These are phyloP conservation scores for Zygnema cylindricum DNA, from an alignment of 139 green algal genomes.

Conservation along the genomic window DNA sequence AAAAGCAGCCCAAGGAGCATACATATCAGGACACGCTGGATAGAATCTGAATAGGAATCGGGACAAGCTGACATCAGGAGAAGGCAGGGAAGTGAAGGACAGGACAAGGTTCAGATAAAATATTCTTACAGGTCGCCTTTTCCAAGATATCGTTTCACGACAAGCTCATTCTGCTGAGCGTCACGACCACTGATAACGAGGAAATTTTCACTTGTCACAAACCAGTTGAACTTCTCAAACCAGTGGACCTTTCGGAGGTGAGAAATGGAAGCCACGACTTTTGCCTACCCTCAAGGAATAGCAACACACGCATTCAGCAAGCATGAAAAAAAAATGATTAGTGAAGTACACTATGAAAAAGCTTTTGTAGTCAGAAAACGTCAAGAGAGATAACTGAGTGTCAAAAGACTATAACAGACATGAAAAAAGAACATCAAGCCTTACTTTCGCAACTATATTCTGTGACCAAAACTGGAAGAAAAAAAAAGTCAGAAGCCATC, in stretches of 20 bases:
- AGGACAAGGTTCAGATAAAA: background rate
- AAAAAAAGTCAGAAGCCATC: too few relatives aligned
- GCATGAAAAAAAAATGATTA: too few relatives aligned
- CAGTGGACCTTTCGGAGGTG: slow-evolving; percentile 85
- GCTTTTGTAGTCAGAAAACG: too few relatives aligned
- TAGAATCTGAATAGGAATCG: too few relatives aligned
- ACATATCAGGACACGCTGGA: too few relatives aligned
- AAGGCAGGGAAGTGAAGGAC: background rate
- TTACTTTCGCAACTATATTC: too few relatives aligned
- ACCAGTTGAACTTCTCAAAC: slow-evolving; percentile 99
- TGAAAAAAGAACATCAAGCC: too few relatives aligned
- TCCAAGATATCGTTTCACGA: slow-evolving; percentile 79
- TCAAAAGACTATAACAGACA: too few relatives aligned
- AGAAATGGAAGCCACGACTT: slow-evolving; percentile 64
- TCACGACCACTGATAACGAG: slow-evolving; percentile 89
- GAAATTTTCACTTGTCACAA: slow-evolving; percentile 92
- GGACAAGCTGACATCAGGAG: background rate
- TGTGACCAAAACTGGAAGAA: too few relatives aligned
- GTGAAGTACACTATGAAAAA: too few relatives aligned
- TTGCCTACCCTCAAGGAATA: slow-evolving; percentile 47
- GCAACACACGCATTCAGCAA: too few relatives aligned
- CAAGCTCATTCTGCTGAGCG: slow-evolving; percentile 94
- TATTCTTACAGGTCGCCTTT: slow-evolving; percentile 54
- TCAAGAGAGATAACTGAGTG: too few relatives aligned
- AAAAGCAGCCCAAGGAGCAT: background rate